phyloP scores from a whole-genome alignment of 2,329 filamentous ascomycete genomes.

The Chlorencoelia australis region DNA sequence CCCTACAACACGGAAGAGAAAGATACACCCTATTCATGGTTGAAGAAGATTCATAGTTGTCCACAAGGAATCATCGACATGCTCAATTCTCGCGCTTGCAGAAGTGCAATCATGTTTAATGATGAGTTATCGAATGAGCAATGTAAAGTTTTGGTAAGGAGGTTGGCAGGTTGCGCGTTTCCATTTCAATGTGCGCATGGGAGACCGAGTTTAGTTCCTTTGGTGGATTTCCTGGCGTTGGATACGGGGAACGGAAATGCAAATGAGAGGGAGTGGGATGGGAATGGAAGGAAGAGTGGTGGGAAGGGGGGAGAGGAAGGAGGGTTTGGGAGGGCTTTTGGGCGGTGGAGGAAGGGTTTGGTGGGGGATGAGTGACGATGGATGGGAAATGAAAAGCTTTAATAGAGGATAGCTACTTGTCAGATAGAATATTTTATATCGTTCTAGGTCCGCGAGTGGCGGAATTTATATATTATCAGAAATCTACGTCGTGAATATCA shows the following conservation, averaged over 20 bases:
- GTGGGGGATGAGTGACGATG: neutral
- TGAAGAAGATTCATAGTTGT: slow-evolving; percentile 54
- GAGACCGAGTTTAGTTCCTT: slow-evolving; percentile 52
- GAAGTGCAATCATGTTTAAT: slow-evolving; percentile 82
- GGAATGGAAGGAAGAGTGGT: neutral
- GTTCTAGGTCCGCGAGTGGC: too few species aligned
- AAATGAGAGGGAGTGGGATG: neutral
- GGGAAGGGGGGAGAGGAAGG: neutral
- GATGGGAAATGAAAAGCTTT: too few species aligned
- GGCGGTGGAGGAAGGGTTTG: neutral
- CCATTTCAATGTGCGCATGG: slow-evolving; percentile 83
- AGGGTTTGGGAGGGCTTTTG: neutral
- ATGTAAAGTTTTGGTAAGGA: slow-evolving; percentile 46
- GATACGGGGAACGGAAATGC: neutral
- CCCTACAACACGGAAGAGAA: too few species aligned
- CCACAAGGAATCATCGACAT: slow-evolving; percentile 68
- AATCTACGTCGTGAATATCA: too few species aligned
- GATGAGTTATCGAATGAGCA: slow-evolving; percentile 49
- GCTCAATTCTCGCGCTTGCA: slow-evolving; percentile 65
- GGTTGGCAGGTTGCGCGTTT: slow-evolving; percentile 54
- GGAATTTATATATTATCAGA: too few species aligned
- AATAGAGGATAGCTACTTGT: too few species aligned
- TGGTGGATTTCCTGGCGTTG: slow-evolving; percentile 37
- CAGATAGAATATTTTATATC: too few species aligned
- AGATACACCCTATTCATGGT: slow-evolving; percentile 36